phyloP scores from a whole-genome alignment of 2,329 filamentous ascomycete species.

The Xylariaceae sp. region DNA sequence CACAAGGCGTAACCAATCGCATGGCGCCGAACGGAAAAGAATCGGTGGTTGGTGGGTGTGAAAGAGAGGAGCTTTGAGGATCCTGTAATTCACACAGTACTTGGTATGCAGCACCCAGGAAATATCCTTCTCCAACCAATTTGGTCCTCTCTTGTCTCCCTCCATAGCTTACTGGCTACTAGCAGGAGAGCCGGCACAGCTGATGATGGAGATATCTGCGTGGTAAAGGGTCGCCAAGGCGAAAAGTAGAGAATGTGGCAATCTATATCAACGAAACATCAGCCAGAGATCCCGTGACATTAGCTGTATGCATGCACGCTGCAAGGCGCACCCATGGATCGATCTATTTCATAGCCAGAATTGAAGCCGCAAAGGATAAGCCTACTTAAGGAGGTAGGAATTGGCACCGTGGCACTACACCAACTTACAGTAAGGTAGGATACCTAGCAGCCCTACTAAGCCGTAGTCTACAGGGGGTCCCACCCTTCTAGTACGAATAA shows the following conservation, averaged over 20 bases:
- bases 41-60: constrained; percentile 27
- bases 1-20: constrained; percentile 19
- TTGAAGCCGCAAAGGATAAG: constrained; percentile 5
- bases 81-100: constrained; percentile 22
- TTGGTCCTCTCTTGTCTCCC: constrained; percentile 16
- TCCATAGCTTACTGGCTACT: constrained; percentile 18
- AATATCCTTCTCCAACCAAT: constrained; percentile 18
- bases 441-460: too few relatives aligned
- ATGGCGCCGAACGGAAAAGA: constrained; percentile 15
- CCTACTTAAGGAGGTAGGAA: neutral
- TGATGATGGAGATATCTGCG: constrained; percentile 2
- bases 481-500: neutral
- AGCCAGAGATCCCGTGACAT: constrained; percentile 23
- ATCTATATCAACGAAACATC: neutral
- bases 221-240: neutral
- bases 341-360: constrained; percentile 17
- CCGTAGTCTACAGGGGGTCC: too few relatives aligned
- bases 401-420: neutral
- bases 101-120: constrained; percentile 13
- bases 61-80: constrained; percentile 13
- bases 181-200: constrained; percentile 10
- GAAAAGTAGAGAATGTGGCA: neutral
- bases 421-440: too few relatives aligned
- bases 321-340: constrained; percentile 25
- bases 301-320: constrained; percentile 25